Percentiles rank a stretch among this genome's conserved stretches.
Evolutionary conservation across 306 rosid species (phyloP).

Genomic region (Malus sieversii): DNA sequence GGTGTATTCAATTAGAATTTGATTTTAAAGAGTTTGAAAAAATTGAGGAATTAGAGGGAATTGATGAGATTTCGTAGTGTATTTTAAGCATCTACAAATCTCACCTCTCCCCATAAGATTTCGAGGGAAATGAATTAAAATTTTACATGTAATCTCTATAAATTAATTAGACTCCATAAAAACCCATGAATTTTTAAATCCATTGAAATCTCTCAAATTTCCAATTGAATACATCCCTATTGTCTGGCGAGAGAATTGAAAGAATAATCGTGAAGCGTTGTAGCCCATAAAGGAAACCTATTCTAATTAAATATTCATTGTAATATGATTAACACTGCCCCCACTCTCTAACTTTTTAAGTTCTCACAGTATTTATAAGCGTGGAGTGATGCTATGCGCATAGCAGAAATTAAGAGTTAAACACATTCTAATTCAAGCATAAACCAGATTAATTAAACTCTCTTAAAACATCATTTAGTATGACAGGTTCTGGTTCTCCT

Average conservation of each 20-base stretch:
- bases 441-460: not conserved
- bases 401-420: not conserved
- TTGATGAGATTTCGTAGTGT: too few species aligned
- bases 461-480: not conserved
- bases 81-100: too few species aligned
- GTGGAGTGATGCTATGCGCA: conserved; percentile 27
- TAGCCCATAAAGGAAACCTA: conserved; percentile 77
- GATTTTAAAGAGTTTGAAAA: too few species aligned
- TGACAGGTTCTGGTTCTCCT: conserved; percentile 83
- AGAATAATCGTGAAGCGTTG: conserved; percentile 35
- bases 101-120: too few species aligned
- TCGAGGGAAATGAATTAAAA: too few species aligned
- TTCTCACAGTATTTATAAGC: not conserved
- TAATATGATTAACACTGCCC: conserved; percentile 33
- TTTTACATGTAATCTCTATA: too few species aligned
- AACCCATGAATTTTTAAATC: too few species aligned
- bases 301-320: conserved; percentile 43
- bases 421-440: not conserved
- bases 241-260: not conserved
- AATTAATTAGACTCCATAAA: too few species aligned
- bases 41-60: too few species aligned
- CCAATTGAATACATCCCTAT: not conserved
- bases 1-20: too few species aligned
- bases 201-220: too few species aligned
- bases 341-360: not conserved